These are phyloP conservation scores for Cudoniella acicularis DNA, from an alignment of 495 filamentous ascomycete species.

Conservation along the genomic window DNA sequence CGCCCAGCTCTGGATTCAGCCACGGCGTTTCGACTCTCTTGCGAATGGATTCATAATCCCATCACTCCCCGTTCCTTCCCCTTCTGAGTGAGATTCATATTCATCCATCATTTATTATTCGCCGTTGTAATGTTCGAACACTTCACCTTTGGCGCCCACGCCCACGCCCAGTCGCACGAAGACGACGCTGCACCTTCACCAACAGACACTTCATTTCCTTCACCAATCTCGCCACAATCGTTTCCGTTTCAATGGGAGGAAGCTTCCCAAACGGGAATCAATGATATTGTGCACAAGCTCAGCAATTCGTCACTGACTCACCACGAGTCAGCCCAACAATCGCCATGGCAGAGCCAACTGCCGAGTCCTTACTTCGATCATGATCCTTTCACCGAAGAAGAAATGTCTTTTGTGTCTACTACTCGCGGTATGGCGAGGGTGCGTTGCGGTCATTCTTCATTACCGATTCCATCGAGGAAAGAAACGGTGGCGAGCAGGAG, in stretches of 20 bases:
- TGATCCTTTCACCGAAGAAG: background rate
- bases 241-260: background rate
- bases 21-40: constrained; percentile 17
- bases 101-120: background rate
- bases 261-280: background rate
- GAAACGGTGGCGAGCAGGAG: constrained; percentile 13
- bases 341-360: constrained; percentile 4
- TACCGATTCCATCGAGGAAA: background rate
- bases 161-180: constrained; percentile 2
- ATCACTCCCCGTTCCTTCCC: constrained; percentile 4
- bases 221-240: constrained; percentile 4
- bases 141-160: constrained; percentile 21
- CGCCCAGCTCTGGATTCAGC: constrained; percentile 14
- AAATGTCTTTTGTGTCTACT: constrained; percentile 13
- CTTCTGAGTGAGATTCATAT: background rate
- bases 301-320: constrained; percentile 13
- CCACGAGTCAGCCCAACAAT: constrained; percentile 9
- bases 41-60: constrained; percentile 20
- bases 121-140: constrained; percentile 19
- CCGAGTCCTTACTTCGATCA: constrained; percentile 1
- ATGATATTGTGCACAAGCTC: constrained; percentile 16
- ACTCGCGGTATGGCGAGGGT: constrained; percentile 2
- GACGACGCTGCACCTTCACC: background rate
- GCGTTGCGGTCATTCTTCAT: background rate
- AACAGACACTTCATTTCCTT: constrained; percentile 4